Conservation (phyloP, 2,329 filamentous ascomycete genomes). For the Pseudocercospora fuligena region DNA sequence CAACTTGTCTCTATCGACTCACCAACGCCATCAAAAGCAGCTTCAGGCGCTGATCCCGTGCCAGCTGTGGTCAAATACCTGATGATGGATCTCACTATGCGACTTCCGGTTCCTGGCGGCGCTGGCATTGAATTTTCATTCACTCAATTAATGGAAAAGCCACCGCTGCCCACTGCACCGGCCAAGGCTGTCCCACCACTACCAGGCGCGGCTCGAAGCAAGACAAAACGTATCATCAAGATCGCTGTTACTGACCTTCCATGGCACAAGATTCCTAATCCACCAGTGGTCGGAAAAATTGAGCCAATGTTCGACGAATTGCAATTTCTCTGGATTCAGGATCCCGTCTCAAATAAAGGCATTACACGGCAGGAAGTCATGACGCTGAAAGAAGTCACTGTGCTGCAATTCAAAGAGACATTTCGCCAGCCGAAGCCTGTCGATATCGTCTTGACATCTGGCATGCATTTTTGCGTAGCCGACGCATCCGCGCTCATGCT, state of each 20-base stretch:
- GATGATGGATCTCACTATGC: conserved; percentile 8
- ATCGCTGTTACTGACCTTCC: conserved; percentile 8
- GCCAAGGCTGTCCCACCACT: neutral
- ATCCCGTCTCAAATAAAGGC: neutral
- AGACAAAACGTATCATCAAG: conserved; percentile 14
- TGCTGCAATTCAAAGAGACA: neutral
- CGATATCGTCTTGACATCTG: neutral
- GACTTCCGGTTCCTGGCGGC: conserved; percentile 10
- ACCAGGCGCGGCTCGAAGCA: neutral
- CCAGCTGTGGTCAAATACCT: conserved; percentile 1
- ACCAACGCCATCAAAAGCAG: neutral
- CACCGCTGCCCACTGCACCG: neutral
- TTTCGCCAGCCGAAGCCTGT: neutral
- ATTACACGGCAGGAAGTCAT: neutral
- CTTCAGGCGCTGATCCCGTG: neutral
- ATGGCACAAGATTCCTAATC: conserved; percentile 15
- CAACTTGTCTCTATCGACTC: neutral
- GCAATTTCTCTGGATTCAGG: conserved; percentile 12
- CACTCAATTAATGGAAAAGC: conserved; percentile 12
- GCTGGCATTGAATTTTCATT: conserved; percentile 12
- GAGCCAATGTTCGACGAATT: conserved; percentile 12
- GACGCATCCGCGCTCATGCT: neutral
- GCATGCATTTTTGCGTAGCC: conserved; percentile 4
- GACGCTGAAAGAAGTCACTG: neutral
- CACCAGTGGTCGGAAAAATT: conserved; percentile 13